These are phyloP conservation scores for Fusarium decemcellulare DNA, from an alignment of 2,329 filamentous ascomycete genomes.

Conservation along the genomic window DNA sequence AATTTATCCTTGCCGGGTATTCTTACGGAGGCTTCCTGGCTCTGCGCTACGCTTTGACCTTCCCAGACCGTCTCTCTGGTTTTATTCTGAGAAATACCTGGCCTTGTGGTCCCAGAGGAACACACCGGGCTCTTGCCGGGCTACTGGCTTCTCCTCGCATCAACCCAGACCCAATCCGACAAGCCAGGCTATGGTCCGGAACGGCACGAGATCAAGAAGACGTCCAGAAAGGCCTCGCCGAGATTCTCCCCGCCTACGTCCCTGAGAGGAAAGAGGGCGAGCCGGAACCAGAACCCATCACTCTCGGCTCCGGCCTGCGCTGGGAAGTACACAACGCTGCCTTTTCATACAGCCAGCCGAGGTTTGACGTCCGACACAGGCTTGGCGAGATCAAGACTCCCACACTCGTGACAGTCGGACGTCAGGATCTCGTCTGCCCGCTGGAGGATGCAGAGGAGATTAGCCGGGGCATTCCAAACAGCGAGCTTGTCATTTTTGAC, in stretches of 20 bases:
- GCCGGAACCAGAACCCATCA: not conserved
- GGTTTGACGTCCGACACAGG: constrained; percentile 9
- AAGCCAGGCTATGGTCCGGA: constrained; percentile 18
- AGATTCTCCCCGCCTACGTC: constrained; percentile 14
- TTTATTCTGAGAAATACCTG: constrained; percentile 9
- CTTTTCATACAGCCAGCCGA: constrained; percentile 13
- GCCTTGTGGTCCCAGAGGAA: constrained; percentile 1
- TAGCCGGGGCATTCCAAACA: not conserved
- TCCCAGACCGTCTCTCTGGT: not conserved
- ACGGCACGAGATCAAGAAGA: not conserved
- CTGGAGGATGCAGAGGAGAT: constrained; percentile 20
- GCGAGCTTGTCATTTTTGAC: constrained; percentile 18
- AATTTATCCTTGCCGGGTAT: constrained; percentile 17
- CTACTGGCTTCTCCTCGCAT: constrained; percentile 6
- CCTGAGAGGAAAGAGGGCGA: not conserved
- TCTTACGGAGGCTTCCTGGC: constrained; percentile 21
- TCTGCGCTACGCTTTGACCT: constrained; percentile 7
- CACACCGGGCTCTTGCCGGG: constrained; percentile 3
- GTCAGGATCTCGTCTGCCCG: constrained; percentile 9
- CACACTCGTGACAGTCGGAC: constrained; percentile 14
- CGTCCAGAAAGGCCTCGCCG: constrained; percentile 4
- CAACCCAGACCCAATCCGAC: constrained; percentile 7
- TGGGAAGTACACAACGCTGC: constrained; percentile 26
- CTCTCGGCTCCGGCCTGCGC: not conserved
- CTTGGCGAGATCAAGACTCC: constrained; percentile 2